Evolutionary conservation across 1,284 basidiomycete species (phyloP), one percentile per base, ranked within the genome.

Genomic region (Peniophora sp.): DNA sequence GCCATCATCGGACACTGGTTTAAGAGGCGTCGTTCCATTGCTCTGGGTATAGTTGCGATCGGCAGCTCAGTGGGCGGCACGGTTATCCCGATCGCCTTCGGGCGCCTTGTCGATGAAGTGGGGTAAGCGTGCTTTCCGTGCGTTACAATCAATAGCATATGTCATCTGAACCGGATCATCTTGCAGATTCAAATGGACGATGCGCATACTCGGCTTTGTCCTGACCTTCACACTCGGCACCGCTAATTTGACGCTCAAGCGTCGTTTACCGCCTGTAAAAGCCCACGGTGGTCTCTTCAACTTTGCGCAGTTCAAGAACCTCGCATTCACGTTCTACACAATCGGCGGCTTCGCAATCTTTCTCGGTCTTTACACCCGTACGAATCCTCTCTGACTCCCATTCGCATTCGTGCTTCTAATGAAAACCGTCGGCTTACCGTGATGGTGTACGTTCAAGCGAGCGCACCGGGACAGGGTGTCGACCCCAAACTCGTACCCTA

Each of bases 331-430:
- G 2, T 50, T 71, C 0, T 80, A 78, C 56, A 70, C 67, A 47
- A 8, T 69, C 2, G 69, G 77, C 0, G 69, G 69, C 1, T 63
- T 75, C 44, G 58, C 75, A 5, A 63, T 67, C 1, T 84, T 79
- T 63, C 66, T 85, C 8, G 83, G 83, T 10, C 60, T 84, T 17
- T 85, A 80, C 59, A 84, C 81, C 1, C 71, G 79, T 78, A 8
- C 67, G n/a, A 8, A 5, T 16, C 20, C 17, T 22, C 10, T 5
- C 12, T 56, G 14, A 25, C 32, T 16, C 11, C 38, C 25, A 32
- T 12, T 17, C 11, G 47, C 22, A 25, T 20, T 17, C 27, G 16
- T n/a, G 10, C 24, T 27, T 16, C 14, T 45, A 22, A 45, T n/a
- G 23, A 23, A 20, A 23, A 2, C 34, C 60, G n/a, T n/a, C n/a